phyloP scores from a whole-genome alignment of 2,329 filamentous ascomycete species.

The Apiospora arundinis region DNA sequence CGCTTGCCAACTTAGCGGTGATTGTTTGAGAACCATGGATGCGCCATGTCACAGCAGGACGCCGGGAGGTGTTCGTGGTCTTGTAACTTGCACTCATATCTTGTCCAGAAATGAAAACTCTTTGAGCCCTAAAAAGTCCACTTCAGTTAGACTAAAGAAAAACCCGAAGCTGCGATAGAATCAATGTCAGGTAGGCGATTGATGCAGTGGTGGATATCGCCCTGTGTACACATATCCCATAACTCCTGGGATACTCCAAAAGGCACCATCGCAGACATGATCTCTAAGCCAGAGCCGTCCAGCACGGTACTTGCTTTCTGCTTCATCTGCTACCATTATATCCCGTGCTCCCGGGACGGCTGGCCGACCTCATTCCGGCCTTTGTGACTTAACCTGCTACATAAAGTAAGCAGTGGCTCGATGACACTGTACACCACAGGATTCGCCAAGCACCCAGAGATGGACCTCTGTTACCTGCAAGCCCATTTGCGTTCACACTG shows the following conservation, averaged over 20 bases:
- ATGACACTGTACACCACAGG: neutral
- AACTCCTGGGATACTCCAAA: constrained; percentile 3
- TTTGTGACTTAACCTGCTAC: constrained; percentile 6
- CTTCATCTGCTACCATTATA: neutral
- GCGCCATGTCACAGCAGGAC: no score
- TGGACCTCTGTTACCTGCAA: neutral
- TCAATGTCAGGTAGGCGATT: neutral
- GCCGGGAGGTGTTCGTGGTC: neutral
- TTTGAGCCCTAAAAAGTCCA: neutral
- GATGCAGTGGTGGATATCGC: neutral
- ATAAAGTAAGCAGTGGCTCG: constrained; percentile 5
- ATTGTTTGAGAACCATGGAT: no score
- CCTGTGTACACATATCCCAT: neutral
- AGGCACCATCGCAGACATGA: constrained; percentile 1
- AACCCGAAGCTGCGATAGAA: neutral
- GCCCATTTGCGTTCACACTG: neutral
- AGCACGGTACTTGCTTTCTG: neutral
- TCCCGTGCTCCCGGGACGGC: neutral
- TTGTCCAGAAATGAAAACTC: neutral
- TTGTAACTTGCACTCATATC: neutral
- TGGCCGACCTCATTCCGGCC: neutral
- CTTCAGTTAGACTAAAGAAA: neutral
- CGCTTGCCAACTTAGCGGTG: no score
- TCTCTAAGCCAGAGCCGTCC: neutral
- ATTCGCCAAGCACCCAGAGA: neutral